Conservation (phyloP, 495 filamentous ascomycete genomes). For the Ascobolus immersus region DNA sequence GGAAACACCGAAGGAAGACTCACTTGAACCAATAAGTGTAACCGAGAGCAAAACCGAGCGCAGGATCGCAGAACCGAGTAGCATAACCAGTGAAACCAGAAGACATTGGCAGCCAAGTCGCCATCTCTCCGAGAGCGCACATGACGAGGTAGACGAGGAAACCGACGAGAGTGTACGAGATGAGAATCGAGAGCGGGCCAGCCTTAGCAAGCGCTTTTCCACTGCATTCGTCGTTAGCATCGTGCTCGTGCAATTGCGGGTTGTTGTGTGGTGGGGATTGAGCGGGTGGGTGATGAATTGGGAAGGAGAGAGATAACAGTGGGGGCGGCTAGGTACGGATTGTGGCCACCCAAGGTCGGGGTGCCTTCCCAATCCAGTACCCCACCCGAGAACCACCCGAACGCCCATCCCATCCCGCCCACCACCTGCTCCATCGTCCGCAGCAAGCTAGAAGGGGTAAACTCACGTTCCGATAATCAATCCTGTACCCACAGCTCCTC, state of each 20-base stretch:
- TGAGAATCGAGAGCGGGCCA: slow-evolving; percentile 46
- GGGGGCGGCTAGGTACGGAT: too few relatives aligned
- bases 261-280: too few relatives aligned
- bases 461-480: slow-evolving; percentile 27
- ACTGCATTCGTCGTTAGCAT: slow-evolving; percentile 18
- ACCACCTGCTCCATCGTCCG: too few relatives aligned
- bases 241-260: too few relatives aligned
- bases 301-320: too few relatives aligned
- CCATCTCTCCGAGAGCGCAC: slow-evolving; percentile 37
- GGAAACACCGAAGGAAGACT: slow-evolving; percentile 1
- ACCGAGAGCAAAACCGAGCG: slow-evolving; percentile 37
- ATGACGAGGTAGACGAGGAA: slow-evolving; percentile 35
- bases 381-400: too few relatives aligned
- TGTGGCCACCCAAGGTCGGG: too few relatives aligned
- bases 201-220: slow-evolving; percentile 36
- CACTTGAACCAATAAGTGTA: slow-evolving; percentile 37
- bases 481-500: slow-evolving; percentile 57
- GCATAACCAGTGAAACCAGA: slow-evolving; percentile 37
- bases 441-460: not conserved
- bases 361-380: too few relatives aligned
- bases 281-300: too few relatives aligned
- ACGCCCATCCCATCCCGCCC: too few relatives aligned
- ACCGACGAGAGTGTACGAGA: slow-evolving; percentile 37
- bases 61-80: slow-evolving; percentile 32
- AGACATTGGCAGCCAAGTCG: slow-evolving; percentile 30